A percentile compares a stretch with the other conserved stretches of the same genome.
Conservation (phyloP, 495 filamentous ascomycete genomes). For the Penicillium salamii region DNA sequence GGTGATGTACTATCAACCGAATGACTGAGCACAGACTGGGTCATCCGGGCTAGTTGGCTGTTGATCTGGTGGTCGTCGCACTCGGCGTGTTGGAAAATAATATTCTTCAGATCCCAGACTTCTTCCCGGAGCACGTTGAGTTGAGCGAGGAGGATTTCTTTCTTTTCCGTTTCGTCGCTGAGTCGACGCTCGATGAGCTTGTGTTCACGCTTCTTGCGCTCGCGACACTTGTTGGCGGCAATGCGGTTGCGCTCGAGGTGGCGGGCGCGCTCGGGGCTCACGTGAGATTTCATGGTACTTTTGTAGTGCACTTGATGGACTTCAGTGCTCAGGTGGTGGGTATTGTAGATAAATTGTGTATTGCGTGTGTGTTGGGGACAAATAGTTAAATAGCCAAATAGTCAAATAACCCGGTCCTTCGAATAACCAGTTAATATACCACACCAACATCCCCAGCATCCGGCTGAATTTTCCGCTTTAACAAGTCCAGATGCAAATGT, state of each 20-base stretch:
- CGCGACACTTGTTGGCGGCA: slow-evolving; percentile 27
- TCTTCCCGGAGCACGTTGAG: slow-evolving; percentile 17
- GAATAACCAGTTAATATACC: not conserved
- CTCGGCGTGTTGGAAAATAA: slow-evolving; percentile 21
- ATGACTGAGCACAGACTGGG: slow-evolving; percentile 9
- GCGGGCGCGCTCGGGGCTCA: slow-evolving; percentile 16
- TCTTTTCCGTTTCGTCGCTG: slow-evolving; percentile 16
- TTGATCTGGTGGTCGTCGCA: slow-evolving; percentile 23
- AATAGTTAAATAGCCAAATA: not conserved
- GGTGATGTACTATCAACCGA: too few species aligned
- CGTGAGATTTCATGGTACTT: slow-evolving; percentile 4
- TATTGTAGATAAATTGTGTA: too few species aligned
- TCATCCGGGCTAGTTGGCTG: slow-evolving; percentile 16
- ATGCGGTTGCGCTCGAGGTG: slow-evolving; percentile 27
- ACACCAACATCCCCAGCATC: not conserved
- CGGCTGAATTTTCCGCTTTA: not conserved
- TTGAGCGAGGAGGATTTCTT: slow-evolving; percentile 15
- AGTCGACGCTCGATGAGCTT: slow-evolving; percentile 15
- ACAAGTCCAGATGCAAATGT: not conserved
- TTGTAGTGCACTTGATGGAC: too few species aligned
- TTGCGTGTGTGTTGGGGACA: not conserved
- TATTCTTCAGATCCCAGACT: slow-evolving; percentile 23
- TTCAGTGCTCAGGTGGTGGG: too few species aligned
- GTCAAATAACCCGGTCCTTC: not conserved
- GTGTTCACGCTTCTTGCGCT: slow-evolving; percentile 22